phyloP scores from a whole-genome alignment of 345 rosid genomes.

The Lumnitzera racemosa region DNA sequence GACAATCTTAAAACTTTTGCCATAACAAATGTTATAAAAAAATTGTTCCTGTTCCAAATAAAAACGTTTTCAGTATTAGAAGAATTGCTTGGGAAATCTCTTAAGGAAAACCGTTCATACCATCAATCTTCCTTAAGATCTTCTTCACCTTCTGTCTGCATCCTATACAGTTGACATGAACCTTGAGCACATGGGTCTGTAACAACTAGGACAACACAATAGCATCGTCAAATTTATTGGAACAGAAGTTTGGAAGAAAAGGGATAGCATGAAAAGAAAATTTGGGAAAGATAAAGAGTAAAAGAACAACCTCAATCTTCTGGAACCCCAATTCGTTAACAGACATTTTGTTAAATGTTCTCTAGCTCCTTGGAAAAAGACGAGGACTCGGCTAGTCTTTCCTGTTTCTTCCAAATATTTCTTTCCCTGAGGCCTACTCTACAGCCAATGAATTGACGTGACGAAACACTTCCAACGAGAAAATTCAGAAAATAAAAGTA shows the following conservation, averaged over 20 bases:
- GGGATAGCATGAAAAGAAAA: background rate
- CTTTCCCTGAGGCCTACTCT: too few relatives aligned
- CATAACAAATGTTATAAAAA: background rate
- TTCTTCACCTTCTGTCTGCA: slow-evolving; percentile 65
- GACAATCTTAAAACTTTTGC: background rate
- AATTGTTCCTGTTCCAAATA: background rate
- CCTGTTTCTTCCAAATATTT: too few relatives aligned
- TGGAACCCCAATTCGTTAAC: slow-evolving; percentile 26
- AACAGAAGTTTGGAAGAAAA: background rate
- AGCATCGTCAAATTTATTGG: background rate
- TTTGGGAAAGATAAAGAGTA: background rate
- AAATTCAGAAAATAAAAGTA: too few relatives aligned
- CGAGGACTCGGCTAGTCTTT: too few relatives aligned
- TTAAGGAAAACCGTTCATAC: slow-evolving; percentile 11
- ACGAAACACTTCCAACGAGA: too few relatives aligned
- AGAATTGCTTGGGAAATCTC: too few relatives aligned
- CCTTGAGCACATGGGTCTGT: slow-evolving; percentile 60
- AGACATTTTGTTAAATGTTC: slow-evolving; percentile 20
- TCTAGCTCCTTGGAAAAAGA: too few relatives aligned
- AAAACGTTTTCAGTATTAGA: too few relatives aligned
- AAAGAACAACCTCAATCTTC: slow-evolving; percentile 24
- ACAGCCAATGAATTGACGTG: too few relatives aligned
- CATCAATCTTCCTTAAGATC: slow-evolving; percentile 61
- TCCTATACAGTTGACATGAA: slow-evolving; percentile 67
- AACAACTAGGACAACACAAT: background rate